Evolutionary conservation across 768 basidiomycete genomes (phyloP), one percentile per base, ranked within the genome.

Genomic region (Collybiopsis luxurians): DNA sequence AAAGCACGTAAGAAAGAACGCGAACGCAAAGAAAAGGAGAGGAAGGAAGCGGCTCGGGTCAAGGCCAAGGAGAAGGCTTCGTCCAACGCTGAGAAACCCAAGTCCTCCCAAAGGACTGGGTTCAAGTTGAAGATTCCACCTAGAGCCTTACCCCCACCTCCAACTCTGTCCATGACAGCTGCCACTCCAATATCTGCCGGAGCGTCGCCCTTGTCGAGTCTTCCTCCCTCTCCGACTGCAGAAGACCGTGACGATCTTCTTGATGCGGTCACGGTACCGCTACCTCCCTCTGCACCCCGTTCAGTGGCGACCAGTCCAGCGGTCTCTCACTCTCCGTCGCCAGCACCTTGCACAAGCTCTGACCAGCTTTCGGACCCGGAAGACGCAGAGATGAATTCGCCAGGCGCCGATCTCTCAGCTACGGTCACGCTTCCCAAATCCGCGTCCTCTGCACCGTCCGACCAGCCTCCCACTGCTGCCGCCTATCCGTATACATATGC

Each of bases 201-300:
- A 21, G 45, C 57, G 7, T 61, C 64, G 5, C 66, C 64, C 2
- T 56, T 67, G 23, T 46, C 59, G n/a, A 53, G 57, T 30, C 54
- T 55, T 21, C 43, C 54, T 12, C 54, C 54, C 19, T 55, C 54
- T 24, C 54, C 54, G 34, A 15, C 23, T 6, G 10, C 47, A 48
- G 44, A 47, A n/a, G 44, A 42, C 10, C 11, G 13, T 46, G 64
- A 69, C 21, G 71, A 65, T 23, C 57, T 58, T 9, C 70, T 70
- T 50, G 69, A 60, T 53, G 74, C 77, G 4, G 75, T 79, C 34
- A 74, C 71, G 21, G 69, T 81, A 2, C 79, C 78, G 12, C 71
- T 76, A 0, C 66, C 71, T 23, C 64, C 66, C 13, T 69, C 66
- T n/a, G 65, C 71, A 28, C 45, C 58, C 57, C 70, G 63, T 45